Percentiles rank a stretch among this genome's conserved stretches.
These are phyloP conservation scores for Plasmodium relictum DNA, from an alignment of 169 alveolate genomes.

Conservation along the genomic window DNA sequence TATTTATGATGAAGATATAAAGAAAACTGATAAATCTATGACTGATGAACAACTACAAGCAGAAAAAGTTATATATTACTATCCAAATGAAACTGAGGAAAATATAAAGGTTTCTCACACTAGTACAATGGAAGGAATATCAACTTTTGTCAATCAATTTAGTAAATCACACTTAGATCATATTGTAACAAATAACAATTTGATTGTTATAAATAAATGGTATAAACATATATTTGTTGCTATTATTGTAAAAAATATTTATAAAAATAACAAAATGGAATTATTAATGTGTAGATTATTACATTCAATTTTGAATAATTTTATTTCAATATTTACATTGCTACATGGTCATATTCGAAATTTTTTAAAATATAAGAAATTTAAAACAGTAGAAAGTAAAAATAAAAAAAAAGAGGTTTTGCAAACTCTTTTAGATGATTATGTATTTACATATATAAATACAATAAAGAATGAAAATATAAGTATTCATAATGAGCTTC, in stretches of 20 bases:
- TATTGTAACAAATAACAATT: constrained; percentile 44
- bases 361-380: constrained; percentile 44
- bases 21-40: constrained; percentile 35
- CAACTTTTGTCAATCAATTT: constrained; percentile 43
- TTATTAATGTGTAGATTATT: constrained; percentile 48
- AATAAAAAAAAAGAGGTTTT: constrained; percentile 29
- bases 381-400: constrained; percentile 58
- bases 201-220: constrained; percentile 59
- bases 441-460: constrained; percentile 55
- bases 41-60: constrained; percentile 73
- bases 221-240: constrained; percentile 42
- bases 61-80: constrained; percentile 59
- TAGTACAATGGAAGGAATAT: constrained; percentile 71
- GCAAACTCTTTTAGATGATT: constrained; percentile 56
- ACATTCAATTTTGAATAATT: constrained; percentile 36
- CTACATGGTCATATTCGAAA: constrained; percentile 69
- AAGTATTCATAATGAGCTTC: constrained; percentile 58
- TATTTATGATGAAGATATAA: constrained; percentile 61
- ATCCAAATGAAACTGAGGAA: constrained; percentile 44
- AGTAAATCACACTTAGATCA: constrained; percentile 60
- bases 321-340: constrained; percentile 60
- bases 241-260: constrained; percentile 36
- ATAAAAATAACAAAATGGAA: constrained; percentile 53
- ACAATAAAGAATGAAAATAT: constrained; percentile 55
- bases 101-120: constrained; percentile 54